A percentile compares a stretch with the other conserved stretches of the same genome.
Conservation (phyloP, 2,329 filamentous ascomycete species). For the Arthrobotrys sphaeroides region DNA sequence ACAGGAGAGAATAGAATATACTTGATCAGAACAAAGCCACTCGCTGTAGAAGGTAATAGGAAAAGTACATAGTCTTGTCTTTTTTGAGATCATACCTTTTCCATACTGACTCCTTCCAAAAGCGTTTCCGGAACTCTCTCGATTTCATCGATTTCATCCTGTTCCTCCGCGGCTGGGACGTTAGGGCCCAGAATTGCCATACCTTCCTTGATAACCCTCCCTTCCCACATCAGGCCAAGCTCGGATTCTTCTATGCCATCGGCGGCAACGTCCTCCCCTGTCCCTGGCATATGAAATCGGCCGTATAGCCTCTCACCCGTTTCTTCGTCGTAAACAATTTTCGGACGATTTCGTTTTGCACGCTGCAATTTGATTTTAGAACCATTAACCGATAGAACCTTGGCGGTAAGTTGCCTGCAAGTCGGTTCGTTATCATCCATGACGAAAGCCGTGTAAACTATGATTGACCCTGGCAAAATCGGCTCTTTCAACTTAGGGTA, state of each 20-base stretch:
- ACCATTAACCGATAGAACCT: conserved; percentile 53
- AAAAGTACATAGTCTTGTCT: conserved; percentile 17
- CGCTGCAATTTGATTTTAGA: conserved; percentile 33
- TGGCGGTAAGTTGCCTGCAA: conserved; percentile 55
- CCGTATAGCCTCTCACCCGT: conserved; percentile 57
- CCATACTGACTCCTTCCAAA: conserved; percentile 8
- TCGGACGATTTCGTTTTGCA: conserved; percentile 54
- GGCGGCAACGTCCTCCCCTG: conserved; percentile 53
- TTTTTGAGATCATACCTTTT: conserved; percentile 45
- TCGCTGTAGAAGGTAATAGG: neutral
- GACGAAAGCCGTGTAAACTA: conserved; percentile 55
- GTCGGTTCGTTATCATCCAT: conserved; percentile 53
- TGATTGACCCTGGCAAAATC: conserved; percentile 54
- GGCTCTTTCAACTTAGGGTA: conserved; percentile 53
- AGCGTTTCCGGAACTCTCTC: conserved; percentile 36
- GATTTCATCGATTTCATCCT: neutral
- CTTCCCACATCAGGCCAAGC: conserved; percentile 14
- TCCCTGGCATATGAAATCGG: conserved; percentile 57
- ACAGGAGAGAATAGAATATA: neutral
- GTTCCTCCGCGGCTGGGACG: neutral
- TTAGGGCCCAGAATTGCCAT: neutral
- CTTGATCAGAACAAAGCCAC: conserved; percentile 37
- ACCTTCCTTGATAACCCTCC: conserved; percentile 36
- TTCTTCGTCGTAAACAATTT: conserved; percentile 54
- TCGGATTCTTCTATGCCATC: conserved; percentile 26